Evolutionary conservation across 768 basidiomycete genomes (phyloP).

Genomic region (Lyophyllum semitale): DNA sequence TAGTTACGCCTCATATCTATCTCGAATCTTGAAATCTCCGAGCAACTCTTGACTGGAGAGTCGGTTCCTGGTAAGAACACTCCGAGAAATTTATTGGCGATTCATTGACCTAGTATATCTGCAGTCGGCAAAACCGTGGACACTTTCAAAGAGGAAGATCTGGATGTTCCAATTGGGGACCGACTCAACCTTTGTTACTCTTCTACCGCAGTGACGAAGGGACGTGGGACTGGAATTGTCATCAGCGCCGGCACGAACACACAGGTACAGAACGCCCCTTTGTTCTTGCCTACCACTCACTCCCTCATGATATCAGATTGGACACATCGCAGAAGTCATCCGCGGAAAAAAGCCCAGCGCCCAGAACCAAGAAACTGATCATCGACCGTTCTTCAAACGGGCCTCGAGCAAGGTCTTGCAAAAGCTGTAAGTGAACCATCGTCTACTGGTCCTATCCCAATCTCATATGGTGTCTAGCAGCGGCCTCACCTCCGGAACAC

Average conservation of each 20-base stretch:
- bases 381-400: constrained; percentile 24
- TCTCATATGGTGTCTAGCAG: no score
- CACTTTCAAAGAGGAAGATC: constrained; percentile 27
- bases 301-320: constrained; percentile 27
- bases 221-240: constrained; percentile 49
- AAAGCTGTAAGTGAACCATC: constrained; percentile 28
- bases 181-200: constrained; percentile 45
- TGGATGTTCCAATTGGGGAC: constrained; percentile 42
- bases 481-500: no score
- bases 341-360: constrained; percentile 23
- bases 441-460: background rate
- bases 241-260: constrained; percentile 54
- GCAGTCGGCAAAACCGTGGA: constrained; percentile 41
- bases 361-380: constrained; percentile 12
- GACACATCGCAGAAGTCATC: constrained; percentile 38
- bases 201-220: constrained; percentile 47
- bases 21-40: constrained; percentile 50
- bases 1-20: constrained; percentile 44
- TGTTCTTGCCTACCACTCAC: background rate
- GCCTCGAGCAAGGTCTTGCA: constrained; percentile 20
- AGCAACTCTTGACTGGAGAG: constrained; percentile 56
- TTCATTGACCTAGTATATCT: background rate
- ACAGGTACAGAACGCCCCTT: constrained; percentile 38
- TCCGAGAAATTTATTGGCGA: background rate
- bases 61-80: constrained; percentile 40